Evolutionary conservation across 768 basidiomycete species (phyloP), one percentile per base, ranked within the genome.

Genomic region (Postia placenta): DNA sequence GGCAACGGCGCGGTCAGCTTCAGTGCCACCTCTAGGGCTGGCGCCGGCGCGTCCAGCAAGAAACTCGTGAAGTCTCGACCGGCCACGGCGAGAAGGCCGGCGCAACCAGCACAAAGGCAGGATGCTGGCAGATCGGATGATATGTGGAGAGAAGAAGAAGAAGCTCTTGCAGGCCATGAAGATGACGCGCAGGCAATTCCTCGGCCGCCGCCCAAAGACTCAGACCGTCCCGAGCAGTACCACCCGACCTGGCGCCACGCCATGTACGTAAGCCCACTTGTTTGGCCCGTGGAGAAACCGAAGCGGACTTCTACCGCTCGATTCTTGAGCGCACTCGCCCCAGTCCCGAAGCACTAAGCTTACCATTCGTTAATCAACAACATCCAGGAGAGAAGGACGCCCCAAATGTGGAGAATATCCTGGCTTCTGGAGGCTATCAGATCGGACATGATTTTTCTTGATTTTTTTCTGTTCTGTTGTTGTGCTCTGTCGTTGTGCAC

Each of bases 231-330:
- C 19, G 37, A 40, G 14, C 12, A 15, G 4, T 42, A n/a, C 23
- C 17, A 52, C 26, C 56, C 56, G 24, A 47, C 38, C 6, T 51
- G 56, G 56, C 49, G 56, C 15, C 52, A 56, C 25, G 56, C 56
- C 5, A 51, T 53, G 47, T 56, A 56, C 40, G 24, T 54, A 47
- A 54, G 50, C 43, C 15, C 56, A 14, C 24, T 46, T 20, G 49
- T 53, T 12, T 56, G 56, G 56, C 56, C 56, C 6, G 27, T 14
- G 4, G 27, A 46, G 19, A 17, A 45, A 12, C 3, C n/a, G 45
- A 33, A 45, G 17, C 28, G 11, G 33, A 20, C 45, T 17, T 17
- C 26, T 19, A n/a, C 36, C n/a, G 20, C 19, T 11, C 45, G 45
- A 17, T 12, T 28, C 4, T 11, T 20, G 33, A 36, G 19, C 17